phyloP scores from a whole-genome alignment of 331 rosid species.

The Rhamnella rubrinervis region DNA sequence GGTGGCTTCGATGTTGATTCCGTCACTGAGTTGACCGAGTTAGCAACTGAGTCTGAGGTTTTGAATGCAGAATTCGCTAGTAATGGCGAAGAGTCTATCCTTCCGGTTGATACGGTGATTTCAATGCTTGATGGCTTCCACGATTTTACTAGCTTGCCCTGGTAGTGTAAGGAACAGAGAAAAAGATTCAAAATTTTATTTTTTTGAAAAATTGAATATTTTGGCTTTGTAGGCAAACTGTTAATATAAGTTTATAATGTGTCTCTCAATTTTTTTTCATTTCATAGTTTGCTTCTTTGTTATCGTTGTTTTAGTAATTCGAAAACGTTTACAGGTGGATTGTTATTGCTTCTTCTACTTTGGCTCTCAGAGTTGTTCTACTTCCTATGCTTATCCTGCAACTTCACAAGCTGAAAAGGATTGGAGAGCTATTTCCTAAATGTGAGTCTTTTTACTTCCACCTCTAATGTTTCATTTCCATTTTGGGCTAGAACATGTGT shows the following conservation, averaged over 20 bases:
- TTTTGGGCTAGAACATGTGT: neutral
- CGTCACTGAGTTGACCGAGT: constrained; percentile 8
- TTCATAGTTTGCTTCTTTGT: neutral
- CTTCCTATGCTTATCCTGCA: constrained; percentile 53
- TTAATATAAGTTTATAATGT: no score
- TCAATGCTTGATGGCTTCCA: constrained; percentile 58
- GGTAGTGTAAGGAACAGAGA: constrained; percentile 34
- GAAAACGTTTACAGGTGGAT: constrained; percentile 62
- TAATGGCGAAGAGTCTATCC: constrained; percentile 28
- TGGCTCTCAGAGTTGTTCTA: constrained; percentile 61
- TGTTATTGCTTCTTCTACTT: constrained; percentile 63
- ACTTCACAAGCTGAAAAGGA: constrained; percentile 61
- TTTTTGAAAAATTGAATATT: neutral
- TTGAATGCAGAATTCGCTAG: constrained; percentile 13
- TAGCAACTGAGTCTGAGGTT: constrained; percentile 35
- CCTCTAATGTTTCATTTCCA: neutral
- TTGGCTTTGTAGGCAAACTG: neutral
- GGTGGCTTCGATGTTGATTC: constrained; percentile 20
- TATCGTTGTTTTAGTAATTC: constrained; percentile 13
- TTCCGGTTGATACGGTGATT: constrained; percentile 48
- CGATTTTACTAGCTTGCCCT: constrained; percentile 66
- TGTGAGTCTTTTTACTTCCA: constrained; percentile 50
- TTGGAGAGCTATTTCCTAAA: constrained; percentile 51
- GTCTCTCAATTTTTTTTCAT: constrained; percentile 1
- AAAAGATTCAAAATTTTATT: neutral